phyloP scores from a whole-genome alignment of 371 early-diverging fungal species.

The Sporodiniella umbellata region DNA sequence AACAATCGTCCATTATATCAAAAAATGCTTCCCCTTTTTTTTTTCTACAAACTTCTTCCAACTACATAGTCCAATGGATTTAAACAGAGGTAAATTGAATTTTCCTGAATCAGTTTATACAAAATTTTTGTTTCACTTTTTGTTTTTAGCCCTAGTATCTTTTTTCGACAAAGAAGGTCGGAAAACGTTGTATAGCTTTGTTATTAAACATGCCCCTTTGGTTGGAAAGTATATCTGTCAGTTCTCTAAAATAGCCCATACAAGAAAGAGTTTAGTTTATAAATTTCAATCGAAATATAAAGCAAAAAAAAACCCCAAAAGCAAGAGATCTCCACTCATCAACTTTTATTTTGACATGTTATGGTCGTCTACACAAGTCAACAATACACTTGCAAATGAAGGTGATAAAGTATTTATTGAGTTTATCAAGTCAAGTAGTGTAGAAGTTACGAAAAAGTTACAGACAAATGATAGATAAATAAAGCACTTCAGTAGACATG shows the following conservation, averaged over 20 bases:
- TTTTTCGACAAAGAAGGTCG: conserved; percentile 10
- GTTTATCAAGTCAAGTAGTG: conserved; percentile 6
- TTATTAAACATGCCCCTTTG: conserved; percentile 5
- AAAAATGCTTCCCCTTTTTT: too few species aligned
- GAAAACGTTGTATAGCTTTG: conserved; percentile 7
- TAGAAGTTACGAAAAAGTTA: conserved; percentile 6
- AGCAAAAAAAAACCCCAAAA: conserved; percentile 1
- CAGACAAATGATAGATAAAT: conserved; percentile 8
- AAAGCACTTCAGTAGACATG: conserved; percentile 3
- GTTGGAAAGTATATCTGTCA: conserved; percentile 7
- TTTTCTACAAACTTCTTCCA: too few species aligned
- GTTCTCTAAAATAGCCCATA: conserved; percentile 7
- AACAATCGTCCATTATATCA: too few species aligned
- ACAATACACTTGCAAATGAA: conserved; percentile 4
- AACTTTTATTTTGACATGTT: conserved; percentile 3
- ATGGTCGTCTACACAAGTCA: conserved; percentile 6
- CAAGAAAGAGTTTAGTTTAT: conserved; percentile 1
- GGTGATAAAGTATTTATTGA: conserved; percentile 7
- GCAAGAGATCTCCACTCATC: not conserved
- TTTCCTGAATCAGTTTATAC: conserved; percentile 8
- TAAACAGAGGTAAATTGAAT: conserved; percentile 11
- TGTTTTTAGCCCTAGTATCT: conserved; percentile 3
- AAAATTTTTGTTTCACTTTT: conserved; percentile 7
- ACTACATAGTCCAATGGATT: conserved; percentile 7
- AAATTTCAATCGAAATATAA: conserved; percentile 2